A percentile compares a stretch with the other conserved stretches of the same genome.
phyloP scores from a whole-genome alignment of 2,329 filamentous ascomycete species.

The Beauveria medogensis region DNA sequence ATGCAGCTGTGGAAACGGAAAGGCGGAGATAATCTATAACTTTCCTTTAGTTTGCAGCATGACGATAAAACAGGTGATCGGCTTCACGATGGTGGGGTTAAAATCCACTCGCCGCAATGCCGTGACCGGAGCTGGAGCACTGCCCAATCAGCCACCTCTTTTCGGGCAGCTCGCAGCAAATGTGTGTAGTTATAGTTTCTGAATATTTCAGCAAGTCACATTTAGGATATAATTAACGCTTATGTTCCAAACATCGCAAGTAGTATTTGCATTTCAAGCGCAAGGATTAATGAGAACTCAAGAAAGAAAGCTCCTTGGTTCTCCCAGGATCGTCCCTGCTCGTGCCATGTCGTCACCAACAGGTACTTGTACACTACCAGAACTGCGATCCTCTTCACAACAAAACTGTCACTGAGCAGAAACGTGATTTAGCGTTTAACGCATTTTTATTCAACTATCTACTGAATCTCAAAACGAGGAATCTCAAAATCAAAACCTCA shows the following conservation, averaged over 20 bases:
- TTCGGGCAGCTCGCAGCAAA: not conserved
- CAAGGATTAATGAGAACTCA: not conserved
- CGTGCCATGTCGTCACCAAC: no score
- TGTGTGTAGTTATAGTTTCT: no score
- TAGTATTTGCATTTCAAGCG: not conserved
- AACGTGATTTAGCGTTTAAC: no score
- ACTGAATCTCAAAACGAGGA: no score
- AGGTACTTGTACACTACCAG: no score
- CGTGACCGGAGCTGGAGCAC: constrained; percentile 3
- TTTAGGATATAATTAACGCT: no score
- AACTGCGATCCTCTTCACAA: no score
- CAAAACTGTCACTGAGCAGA: no score
- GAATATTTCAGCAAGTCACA: no score
- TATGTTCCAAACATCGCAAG: not conserved
- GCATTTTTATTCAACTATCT: no score
- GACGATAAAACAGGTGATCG: not conserved
- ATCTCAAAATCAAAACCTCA: no score
- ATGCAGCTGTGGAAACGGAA: no score
- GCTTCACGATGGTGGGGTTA: not conserved
- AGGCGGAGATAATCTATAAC: not conserved
- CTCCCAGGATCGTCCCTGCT: not conserved
- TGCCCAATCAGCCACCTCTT: not conserved
- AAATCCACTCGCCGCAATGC: not conserved
- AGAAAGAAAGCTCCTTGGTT: not conserved
- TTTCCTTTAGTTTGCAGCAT: not conserved